These are phyloP conservation scores for Diaporthe longicolla DNA, from an alignment of 2,329 filamentous ascomycete species.

Conservation along the genomic window DNA sequence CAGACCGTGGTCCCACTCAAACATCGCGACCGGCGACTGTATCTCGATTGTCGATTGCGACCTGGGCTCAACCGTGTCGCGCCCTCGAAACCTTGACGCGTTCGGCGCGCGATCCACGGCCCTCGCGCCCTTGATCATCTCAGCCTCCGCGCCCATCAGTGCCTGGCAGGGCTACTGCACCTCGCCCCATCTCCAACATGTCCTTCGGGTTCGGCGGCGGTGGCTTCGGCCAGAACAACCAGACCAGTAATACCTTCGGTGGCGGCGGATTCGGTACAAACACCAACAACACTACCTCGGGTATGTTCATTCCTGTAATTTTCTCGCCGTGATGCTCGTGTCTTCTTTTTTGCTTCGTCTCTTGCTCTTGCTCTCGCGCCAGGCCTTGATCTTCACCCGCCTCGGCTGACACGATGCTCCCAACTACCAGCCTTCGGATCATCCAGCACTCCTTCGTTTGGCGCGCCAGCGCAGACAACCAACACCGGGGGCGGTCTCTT, in stretches of 20 bases:
- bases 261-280: slow-evolving; percentile 67
- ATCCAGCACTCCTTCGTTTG: slow-evolving; percentile 52
- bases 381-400: slow-evolving; percentile 45
- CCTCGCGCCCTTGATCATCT: slow-evolving; percentile 42
- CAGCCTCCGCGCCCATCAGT: slow-evolving; percentile 30
- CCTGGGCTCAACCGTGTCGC: slow-evolving; percentile 7
- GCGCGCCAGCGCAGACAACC: slow-evolving; percentile 50
- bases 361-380: slow-evolving; percentile 33
- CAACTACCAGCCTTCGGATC: slow-evolving; percentile 55
- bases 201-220: slow-evolving; percentile 68
- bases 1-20: neutral
- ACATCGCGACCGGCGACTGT: neutral
- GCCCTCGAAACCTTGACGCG: slow-evolving; percentile 46
- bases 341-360: slow-evolving; percentile 20
- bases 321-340: slow-evolving; percentile 40
- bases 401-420: slow-evolving; percentile 43
- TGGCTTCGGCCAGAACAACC: slow-evolving; percentile 73
- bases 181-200: slow-evolving; percentile 58
- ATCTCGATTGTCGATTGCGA: slow-evolving; percentile 37
- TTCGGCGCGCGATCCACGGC: slow-evolving; percentile 49
- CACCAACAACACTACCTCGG: slow-evolving; percentile 59
- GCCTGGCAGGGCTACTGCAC: slow-evolving; percentile 26
- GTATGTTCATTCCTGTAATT: slow-evolving; percentile 60
- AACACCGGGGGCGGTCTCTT: slow-evolving; percentile 55
- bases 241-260: slow-evolving; percentile 52